Percentiles rank a stretch among this genome's conserved stretches.
phyloP scores from a whole-genome alignment of 1,139 yeast species.

The Debaryomyces sp. region DNA sequence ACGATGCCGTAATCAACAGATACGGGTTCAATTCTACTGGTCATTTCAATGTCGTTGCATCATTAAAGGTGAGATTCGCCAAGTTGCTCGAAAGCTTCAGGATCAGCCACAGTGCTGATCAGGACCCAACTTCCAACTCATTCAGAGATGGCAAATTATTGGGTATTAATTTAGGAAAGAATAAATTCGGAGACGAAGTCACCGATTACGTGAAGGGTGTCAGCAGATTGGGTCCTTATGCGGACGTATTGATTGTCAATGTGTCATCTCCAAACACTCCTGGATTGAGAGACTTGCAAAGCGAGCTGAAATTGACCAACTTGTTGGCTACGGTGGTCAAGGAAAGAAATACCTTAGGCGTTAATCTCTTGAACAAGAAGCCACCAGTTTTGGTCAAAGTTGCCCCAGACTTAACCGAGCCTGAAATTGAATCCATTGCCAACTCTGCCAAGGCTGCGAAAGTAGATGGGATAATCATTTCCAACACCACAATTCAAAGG shows the following conservation, averaged over 20 bases:
- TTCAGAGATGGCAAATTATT: conserved; percentile 66
- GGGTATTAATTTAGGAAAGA: conserved; percentile 88
- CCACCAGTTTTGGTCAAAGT: conserved; percentile 88
- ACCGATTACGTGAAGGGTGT: conserved; percentile 87
- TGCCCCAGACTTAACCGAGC: conserved; percentile 88
- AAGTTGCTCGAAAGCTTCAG: conserved; percentile 30
- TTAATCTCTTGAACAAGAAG: conserved; percentile 42
- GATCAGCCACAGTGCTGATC: conserved; percentile 22
- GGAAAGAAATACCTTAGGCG: conserved; percentile 53
- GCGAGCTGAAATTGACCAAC: conserved; percentile 68
- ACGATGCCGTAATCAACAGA: conserved; percentile 89
- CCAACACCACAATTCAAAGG: conserved; percentile 88
- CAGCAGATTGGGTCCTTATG: conserved; percentile 73
- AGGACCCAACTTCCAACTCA: conserved; percentile 50
- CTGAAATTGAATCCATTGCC: conserved; percentile 84
- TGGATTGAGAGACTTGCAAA: conserved; percentile 85
- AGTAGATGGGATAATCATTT: conserved; percentile 89
- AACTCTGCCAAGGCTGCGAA: conserved; percentile 75
- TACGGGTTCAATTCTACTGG: conserved; percentile 96
- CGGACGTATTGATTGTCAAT: conserved; percentile 87
- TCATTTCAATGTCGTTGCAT: conserved; percentile 70
- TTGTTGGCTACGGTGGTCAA: conserved; percentile 66
- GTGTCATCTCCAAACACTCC: conserved; percentile 98
- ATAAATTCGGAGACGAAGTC: conserved; percentile 88
- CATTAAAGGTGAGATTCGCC: conserved; percentile 63